Evolutionary conservation across 352 stramenopile genomes (phyloP).

Genomic region (Phytophthora quininea): DNA sequence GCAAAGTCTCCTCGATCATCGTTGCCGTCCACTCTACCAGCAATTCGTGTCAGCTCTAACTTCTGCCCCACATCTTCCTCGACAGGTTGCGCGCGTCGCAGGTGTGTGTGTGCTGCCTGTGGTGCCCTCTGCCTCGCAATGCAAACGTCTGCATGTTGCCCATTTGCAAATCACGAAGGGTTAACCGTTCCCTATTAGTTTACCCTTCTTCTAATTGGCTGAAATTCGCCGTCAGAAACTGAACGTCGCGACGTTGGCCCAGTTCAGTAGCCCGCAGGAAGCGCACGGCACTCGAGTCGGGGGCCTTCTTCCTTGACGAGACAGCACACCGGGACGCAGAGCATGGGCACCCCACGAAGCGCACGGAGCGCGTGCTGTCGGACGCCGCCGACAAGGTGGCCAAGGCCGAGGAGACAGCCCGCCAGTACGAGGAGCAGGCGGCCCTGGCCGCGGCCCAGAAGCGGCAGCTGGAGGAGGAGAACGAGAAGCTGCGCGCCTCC

Average conservation of each 20-base stretch:
- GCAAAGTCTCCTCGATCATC: background rate
- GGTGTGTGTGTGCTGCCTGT: no score
- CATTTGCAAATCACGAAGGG: background rate
- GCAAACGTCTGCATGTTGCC: background rate
- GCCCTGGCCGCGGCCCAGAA: slow-evolving; percentile 67
- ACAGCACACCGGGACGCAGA: background rate
- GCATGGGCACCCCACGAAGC: slow-evolving; percentile 55
- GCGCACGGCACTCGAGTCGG: background rate
- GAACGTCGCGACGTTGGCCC: background rate
- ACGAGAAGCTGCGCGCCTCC: slow-evolving; percentile 79
- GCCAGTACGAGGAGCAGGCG: slow-evolving; percentile 60
- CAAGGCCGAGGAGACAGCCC: slow-evolving; percentile 68
- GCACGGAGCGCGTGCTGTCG: slow-evolving; percentile 69
- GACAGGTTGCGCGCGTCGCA: no score
- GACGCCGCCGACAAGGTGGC: slow-evolving; percentile 78
- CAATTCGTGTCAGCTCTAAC: background rate
- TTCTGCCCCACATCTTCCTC: background rate
- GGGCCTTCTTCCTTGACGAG: background rate
- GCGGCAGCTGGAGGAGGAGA: slow-evolving; percentile 77
- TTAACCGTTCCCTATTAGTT: background rate
- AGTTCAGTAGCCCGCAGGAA: slow-evolving; percentile 20
- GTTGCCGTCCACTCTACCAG: background rate
- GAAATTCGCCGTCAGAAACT: background rate
- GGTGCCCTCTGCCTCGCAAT: no score
- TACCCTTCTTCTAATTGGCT: no score